Conservation (phyloP, 768 basidiomycete genomes). For the Postia placenta region DNA sequence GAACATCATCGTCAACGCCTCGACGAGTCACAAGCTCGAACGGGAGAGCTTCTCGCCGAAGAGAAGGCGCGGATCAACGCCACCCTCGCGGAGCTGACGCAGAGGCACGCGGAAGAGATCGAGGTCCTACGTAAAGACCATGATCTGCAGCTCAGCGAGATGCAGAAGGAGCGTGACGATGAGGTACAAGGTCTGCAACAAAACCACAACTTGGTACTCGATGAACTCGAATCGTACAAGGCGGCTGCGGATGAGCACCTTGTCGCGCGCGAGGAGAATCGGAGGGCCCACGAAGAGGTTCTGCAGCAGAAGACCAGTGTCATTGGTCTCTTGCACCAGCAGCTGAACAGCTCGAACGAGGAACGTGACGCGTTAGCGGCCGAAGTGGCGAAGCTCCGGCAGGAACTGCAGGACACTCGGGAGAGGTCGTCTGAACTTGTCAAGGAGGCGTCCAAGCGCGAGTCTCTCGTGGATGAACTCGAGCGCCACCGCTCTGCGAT, state of each 20-base stretch:
- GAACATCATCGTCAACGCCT: slow-evolving; percentile 25
- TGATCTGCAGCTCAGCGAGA: slow-evolving; percentile 22
- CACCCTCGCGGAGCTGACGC: slow-evolving; percentile 38
- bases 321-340: slow-evolving; percentile 43
- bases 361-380: slow-evolving; percentile 38
- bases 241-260: slow-evolving; percentile 37
- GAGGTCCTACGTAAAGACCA: slow-evolving; percentile 32
- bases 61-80: slow-evolving; percentile 42
- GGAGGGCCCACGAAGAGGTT: slow-evolving; percentile 30
- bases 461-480: slow-evolving; percentile 68
- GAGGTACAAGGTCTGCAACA: slow-evolving; percentile 32
- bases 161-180: slow-evolving; percentile 13
- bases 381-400: slow-evolving; percentile 42
- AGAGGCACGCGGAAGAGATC: slow-evolving; percentile 42
- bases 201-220: slow-evolving; percentile 29
- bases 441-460: slow-evolving; percentile 68
- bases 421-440: slow-evolving; percentile 56
- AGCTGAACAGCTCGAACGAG: slow-evolving; percentile 35
- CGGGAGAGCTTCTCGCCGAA: slow-evolving; percentile 31
- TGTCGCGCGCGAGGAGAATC: slow-evolving; percentile 26
- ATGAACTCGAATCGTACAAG: slow-evolving; percentile 55
- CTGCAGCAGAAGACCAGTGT: slow-evolving; percentile 40
- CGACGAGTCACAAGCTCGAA: slow-evolving; percentile 29
- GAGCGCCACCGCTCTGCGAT: slow-evolving; percentile 72
- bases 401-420: slow-evolving; percentile 53